Conservation (phyloP, 108 stramenopile species). For the Aurantiochytrium sp. region DNA sequence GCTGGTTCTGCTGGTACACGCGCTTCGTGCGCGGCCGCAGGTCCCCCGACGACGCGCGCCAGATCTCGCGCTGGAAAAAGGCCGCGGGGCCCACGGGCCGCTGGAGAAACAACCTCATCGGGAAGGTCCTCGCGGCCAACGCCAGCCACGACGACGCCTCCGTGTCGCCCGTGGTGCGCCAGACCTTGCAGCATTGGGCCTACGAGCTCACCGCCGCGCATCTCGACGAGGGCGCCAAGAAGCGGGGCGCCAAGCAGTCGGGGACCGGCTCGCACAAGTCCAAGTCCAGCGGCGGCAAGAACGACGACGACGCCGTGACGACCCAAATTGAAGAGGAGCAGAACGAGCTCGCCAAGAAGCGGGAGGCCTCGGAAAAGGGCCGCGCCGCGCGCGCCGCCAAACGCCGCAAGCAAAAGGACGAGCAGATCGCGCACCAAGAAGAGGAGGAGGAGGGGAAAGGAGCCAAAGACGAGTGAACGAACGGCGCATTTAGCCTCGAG, state of each 20-base stretch:
- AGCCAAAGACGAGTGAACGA: too few species aligned
- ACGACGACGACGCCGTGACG: background rate
- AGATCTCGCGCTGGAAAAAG: slow-evolving; percentile 75
- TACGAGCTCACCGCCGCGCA: slow-evolving; percentile 74
- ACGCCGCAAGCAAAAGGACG: background rate
- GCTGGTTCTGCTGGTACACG: slow-evolving; percentile 99
- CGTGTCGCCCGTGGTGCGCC: slow-evolving; percentile 88
- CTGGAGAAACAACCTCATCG: slow-evolving; percentile 83
- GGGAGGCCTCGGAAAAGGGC: background rate
- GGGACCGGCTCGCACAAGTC: too few species aligned
- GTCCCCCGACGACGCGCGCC: slow-evolving; percentile 74
- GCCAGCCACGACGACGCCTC: slow-evolving; percentile 50
- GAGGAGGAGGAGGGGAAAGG: background rate
- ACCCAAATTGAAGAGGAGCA: background rate
- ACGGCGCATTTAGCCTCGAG: too few species aligned
- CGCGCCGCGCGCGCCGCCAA: background rate
- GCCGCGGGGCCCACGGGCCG: slow-evolving; percentile 78
- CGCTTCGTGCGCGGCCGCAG: slow-evolving; percentile 85
- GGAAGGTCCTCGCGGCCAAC: slow-evolving; percentile 72
- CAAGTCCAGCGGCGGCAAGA: too few species aligned
- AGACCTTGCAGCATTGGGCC: slow-evolving; percentile 92
- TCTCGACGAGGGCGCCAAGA: slow-evolving; percentile 58
- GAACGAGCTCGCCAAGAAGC: background rate
- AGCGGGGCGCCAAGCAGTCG: background rate
- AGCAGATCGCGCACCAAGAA: background rate